Base-by-base conservation (phyloP, 2,329 filamentous ascomycete species). In the Fusarium subtropicale region DNA sequence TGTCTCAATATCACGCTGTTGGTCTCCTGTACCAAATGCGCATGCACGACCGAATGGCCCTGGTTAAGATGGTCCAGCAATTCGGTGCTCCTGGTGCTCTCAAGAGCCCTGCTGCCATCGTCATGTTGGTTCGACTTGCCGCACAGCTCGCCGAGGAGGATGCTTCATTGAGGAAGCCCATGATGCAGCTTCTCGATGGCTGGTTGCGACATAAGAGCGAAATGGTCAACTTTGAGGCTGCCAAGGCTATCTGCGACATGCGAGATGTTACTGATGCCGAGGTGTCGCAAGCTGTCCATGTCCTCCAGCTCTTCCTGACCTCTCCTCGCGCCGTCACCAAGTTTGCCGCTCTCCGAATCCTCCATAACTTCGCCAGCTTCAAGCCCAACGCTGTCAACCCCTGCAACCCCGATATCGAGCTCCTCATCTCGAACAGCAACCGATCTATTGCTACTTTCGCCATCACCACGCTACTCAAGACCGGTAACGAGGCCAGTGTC, bases 31-130 rank as follows among this genome's bases (percentile, higher is more conserved):
- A 98, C 81, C 95, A 98, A 82, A 98, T 98, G 93, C 92, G 96
- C 76, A 92, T 92, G 76, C 94, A 97, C 80, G 96, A 99, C 80
- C 90, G 96, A 75, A 99, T 99, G 96, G 94, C 96, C 24, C 83
- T 99, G 74, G 95, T 98, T 65, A 99, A 99, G 87, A 98, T 99
- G 96, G 95, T 99, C n/a, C 96, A 99, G 83, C 96, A 99, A 80
- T 98, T 97, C 79, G 94, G 94, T 54, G 91, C 91, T 55, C 89
- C 94, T 18, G 96, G 96, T 61, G 93, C 93, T 13, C 91, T 98
- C 67, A 98, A 97, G 89, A 97, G 92, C 81, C 94, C 96, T 22
- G 93, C 95, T 64, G 96, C 94, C 34, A 91, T 94, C 61, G 89
- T 99, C 52, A 91, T 99, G 88, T 87, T 99, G 30, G 96, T 99